Conservation (phyloP, 176 grass and related monocot species). For the Hsuehochloa calcarea region DNA sequence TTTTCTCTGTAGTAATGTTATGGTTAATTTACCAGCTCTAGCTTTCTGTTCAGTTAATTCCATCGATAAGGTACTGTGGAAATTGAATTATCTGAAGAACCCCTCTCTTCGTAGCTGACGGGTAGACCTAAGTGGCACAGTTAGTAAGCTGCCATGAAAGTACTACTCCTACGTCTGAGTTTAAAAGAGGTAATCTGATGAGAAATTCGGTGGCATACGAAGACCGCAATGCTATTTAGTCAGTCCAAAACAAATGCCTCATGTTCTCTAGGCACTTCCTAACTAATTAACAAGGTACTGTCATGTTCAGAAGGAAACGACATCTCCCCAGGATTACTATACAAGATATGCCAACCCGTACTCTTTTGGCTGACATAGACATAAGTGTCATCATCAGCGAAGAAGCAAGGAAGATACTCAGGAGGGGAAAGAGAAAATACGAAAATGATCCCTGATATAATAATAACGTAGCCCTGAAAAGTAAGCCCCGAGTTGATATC, state of each 20-base stretch:
- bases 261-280: neutral
- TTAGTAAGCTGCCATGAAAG: too few species aligned
- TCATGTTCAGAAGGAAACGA: neutral
- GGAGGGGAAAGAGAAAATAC: too few species aligned
- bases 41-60: too few species aligned
- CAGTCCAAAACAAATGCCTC: neutral
- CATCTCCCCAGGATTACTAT: neutral
- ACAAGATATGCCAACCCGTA: neutral
- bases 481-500: neutral
- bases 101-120: too few species aligned
- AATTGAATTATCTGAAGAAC: too few species aligned
- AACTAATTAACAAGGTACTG: neutral
- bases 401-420: neutral
- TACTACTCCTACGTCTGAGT: neutral
- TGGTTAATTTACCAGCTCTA: too few species aligned
- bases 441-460: too few species aligned
- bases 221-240: neutral
- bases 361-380: neutral
- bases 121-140: too few species aligned
- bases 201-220: neutral
- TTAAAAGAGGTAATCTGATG: neutral
- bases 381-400: neutral
- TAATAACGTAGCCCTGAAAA: neutral
- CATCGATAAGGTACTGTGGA: too few species aligned
- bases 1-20: too few species aligned